Conservation (phyloP, 179 eudicot genomes). For the Silene coronaria region DNA sequence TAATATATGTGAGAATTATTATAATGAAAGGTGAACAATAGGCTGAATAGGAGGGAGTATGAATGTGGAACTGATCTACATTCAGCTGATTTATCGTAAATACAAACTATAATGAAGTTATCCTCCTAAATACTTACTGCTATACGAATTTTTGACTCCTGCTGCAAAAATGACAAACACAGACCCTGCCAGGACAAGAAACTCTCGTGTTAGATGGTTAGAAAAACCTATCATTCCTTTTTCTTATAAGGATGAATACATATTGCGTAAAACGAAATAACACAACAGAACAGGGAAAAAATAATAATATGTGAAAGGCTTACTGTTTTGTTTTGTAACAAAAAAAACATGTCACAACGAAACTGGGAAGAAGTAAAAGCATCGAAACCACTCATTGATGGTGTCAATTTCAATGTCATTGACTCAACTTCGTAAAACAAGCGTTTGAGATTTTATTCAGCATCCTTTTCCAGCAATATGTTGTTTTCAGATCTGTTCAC, state of each 20-base stretch:
- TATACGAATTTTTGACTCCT: conserved; percentile 66
- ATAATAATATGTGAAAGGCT: not conserved
- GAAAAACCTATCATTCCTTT: not conserved
- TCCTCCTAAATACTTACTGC: conserved; percentile 50
- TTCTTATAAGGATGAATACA: not conserved
- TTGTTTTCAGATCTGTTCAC: conserved; percentile 55
- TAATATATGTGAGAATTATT: too few relatives aligned
- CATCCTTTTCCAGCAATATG: conserved; percentile 40
- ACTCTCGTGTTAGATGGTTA: conserved; percentile 1
- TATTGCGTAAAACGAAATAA: not conserved
- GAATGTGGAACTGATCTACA: not conserved
- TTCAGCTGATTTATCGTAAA: not conserved
- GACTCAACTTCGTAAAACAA: conserved; percentile 75
- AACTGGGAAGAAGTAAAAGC: conserved; percentile 1
- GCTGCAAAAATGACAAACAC: conserved; percentile 70
- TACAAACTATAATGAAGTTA: not conserved
- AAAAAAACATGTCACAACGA: not conserved
- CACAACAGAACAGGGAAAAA: not conserved
- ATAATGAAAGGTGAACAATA: too few relatives aligned
- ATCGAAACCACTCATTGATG: conserved; percentile 55
- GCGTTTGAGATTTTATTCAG: conserved; percentile 59
- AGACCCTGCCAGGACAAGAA: conserved; percentile 52
- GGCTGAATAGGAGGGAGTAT: too few relatives aligned
- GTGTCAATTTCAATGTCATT: conserved; percentile 58
- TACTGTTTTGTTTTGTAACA: conserved; percentile 3